phyloP scores from a whole-genome alignment of 2,329 filamentous ascomycete species.

The Aspergillus flavus region DNA sequence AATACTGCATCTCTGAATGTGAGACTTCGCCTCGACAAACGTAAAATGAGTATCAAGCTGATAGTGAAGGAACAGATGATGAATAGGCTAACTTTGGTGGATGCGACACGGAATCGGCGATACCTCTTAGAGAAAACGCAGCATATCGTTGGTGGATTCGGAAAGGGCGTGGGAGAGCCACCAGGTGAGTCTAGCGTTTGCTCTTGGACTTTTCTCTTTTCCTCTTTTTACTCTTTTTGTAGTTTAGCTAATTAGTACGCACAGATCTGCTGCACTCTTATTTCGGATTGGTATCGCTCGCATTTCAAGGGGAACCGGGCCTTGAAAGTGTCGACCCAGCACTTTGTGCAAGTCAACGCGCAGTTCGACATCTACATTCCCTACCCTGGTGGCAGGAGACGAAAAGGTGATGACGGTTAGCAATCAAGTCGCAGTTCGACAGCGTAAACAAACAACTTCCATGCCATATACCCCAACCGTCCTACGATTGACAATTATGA shows the following conservation, averaged over 20 bases:
- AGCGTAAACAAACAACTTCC: constrained; percentile 1
- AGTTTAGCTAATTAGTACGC: neutral
- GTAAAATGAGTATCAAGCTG: constrained; percentile 10
- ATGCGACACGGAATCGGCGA: constrained; percentile 63
- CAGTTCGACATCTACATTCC: constrained; percentile 42
- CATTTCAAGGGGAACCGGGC: constrained; percentile 69
- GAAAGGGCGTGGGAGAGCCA: constrained; percentile 68
- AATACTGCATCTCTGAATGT: constrained; percentile 66
- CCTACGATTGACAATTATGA: neutral
- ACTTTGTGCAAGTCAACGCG: constrained; percentile 69
- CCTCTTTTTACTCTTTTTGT: no score
- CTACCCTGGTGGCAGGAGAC: constrained; percentile 41
- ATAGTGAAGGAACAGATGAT: constrained; percentile 56
- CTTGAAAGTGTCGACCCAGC: constrained; percentile 73
- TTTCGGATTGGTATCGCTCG: constrained; percentile 79
- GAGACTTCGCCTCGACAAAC: constrained; percentile 11
- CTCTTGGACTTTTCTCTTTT: neutral
- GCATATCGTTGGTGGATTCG: constrained; percentile 80
- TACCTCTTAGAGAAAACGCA: constrained; percentile 87
- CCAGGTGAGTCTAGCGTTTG: constrained; percentile 57
- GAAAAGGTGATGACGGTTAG: constrained; percentile 3
- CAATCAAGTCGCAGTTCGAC: neutral
- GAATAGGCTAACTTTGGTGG: constrained; percentile 59
- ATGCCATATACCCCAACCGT: constrained; percentile 10
- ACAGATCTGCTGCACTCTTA: constrained; percentile 84